These are phyloP conservation scores for Lagenidium giganteum DNA, from an alignment of 352 stramenopile genomes.

Conservation along the genomic window DNA sequence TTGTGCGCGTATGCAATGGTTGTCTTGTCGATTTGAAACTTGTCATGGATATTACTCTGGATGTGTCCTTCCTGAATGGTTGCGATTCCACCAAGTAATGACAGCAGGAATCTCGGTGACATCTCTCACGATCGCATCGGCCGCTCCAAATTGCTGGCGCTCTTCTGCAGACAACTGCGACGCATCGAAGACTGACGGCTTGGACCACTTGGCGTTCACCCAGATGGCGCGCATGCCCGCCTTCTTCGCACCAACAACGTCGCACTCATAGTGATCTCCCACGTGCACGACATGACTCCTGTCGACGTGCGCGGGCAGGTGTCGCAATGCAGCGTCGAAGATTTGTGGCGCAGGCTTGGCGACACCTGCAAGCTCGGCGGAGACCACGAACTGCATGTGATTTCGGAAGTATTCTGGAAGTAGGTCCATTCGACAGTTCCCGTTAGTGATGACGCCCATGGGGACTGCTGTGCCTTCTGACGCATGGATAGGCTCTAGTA, in stretches of 20 bases:
- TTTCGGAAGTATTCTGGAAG: conserved; percentile 37
- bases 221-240: conserved; percentile 62
- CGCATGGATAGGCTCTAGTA: conserved; percentile 12
- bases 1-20: too few relatives aligned
- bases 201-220: conserved; percentile 43
- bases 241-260: conserved; percentile 59
- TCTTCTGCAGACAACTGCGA: conserved; percentile 22
- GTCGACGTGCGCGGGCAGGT: conserved; percentile 22
- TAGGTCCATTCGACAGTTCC: conserved; percentile 45
- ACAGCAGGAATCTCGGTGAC: conserved; percentile 37
- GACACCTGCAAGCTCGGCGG: conserved; percentile 37
- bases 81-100: conserved; percentile 51
- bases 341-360: conserved; percentile 43
- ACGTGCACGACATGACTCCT: conserved; percentile 59
- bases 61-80: too few relatives aligned
- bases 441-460: conserved; percentile 71
- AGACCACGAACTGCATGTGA: conserved; percentile 47
- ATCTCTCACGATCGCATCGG: conserved; percentile 57
- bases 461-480: conserved; percentile 1
- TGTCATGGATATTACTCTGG: too few relatives aligned
- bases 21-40: too few relatives aligned
- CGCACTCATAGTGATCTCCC: conserved; percentile 69
- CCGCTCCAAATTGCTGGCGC: conserved; percentile 24
- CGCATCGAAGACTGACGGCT: conserved; percentile 27
- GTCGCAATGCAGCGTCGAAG: conserved; percentile 46